Evolutionary conservation across 768 basidiomycete species (phyloP).

Genomic region (Asterophora lycoperdoides): DNA sequence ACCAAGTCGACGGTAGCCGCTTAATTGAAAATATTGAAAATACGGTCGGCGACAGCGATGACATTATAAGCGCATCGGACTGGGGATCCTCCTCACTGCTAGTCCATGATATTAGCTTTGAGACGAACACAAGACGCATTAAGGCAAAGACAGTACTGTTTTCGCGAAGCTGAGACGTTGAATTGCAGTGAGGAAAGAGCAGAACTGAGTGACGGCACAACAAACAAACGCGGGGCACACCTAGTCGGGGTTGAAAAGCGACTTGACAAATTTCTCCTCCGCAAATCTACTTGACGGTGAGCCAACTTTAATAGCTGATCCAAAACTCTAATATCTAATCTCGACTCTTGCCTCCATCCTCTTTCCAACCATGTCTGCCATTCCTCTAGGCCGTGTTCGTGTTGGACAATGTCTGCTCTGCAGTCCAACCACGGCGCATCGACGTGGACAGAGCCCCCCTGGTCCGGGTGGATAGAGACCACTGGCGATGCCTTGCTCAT

Average conservation of each 20-base stretch:
- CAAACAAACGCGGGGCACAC: slow-evolving; percentile 27
- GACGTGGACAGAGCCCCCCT: slow-evolving; percentile 85
- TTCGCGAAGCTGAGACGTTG: neutral
- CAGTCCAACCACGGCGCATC: slow-evolving; percentile 33
- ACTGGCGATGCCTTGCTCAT: slow-evolving; percentile 95
- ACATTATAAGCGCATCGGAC: slow-evolving; percentile 16
- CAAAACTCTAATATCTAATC: slow-evolving; percentile 56
- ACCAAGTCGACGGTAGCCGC: no score
- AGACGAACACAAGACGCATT: neutral
- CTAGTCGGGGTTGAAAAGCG: slow-evolving; percentile 39
- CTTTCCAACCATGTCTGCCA: slow-evolving; percentile 20
- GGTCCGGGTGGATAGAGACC: slow-evolving; percentile 93
- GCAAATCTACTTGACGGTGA: slow-evolving; percentile 63
- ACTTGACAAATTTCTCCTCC: slow-evolving; percentile 49
- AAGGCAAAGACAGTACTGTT: neutral
- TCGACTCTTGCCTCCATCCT: slow-evolving; percentile 24
- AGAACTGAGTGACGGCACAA: slow-evolving; percentile 18
- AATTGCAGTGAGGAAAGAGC: slow-evolving; percentile 9
- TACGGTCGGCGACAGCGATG: slow-evolving; percentile 21
- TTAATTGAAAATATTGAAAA: no score
- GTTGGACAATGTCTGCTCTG: slow-evolving; percentile 32
- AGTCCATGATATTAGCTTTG: neutral
- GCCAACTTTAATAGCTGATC: slow-evolving; percentile 61
- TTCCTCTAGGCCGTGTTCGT: slow-evolving; percentile 23
- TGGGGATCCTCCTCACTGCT: neutral